Conservation (phyloP, 192 early-diverging fungal genomes). For the Podila clonocystis region DNA sequence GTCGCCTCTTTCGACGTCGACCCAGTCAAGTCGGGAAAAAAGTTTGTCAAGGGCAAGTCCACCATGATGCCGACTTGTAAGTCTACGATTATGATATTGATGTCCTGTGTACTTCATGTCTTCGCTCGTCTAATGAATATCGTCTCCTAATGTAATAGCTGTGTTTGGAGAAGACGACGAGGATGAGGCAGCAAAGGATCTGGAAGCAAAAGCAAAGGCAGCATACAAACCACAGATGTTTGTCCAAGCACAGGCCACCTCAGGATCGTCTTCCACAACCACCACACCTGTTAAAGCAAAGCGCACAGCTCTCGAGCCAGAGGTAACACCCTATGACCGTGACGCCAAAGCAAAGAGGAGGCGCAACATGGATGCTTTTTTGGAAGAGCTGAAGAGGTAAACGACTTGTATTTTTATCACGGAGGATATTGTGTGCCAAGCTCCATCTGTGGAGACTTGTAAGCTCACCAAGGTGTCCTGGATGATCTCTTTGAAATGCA, state of each 20-base stretch:
- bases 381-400: conserved; percentile 85
- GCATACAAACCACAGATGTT: conserved; percentile 50
- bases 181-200: conserved; percentile 30
- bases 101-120: neutral
- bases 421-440: too few relatives aligned
- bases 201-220: conserved; percentile 33
- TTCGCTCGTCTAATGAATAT: neutral
- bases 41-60: conserved; percentile 62
- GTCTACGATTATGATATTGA: neutral
- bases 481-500: conserved; percentile 7
- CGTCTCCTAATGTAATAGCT: conserved; percentile 16
- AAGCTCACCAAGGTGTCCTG: neutral
- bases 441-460: neutral
- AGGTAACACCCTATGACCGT: conserved; percentile 34
- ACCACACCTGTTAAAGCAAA: conserved; percentile 7
- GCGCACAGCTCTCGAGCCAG: conserved; percentile 49
- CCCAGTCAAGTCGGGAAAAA: conserved; percentile 45
- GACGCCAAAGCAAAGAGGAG: conserved; percentile 67
- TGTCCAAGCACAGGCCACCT: conserved; percentile 15
- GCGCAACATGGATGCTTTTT: conserved; percentile 84
- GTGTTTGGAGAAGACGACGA: conserved; percentile 56
- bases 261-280: neutral
- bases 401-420: neutral
- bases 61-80: conserved; percentile 58
- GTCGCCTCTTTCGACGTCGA: conserved; percentile 83